Evolutionary conservation across 2,329 filamentous ascomycete genomes (phyloP).

Genomic region (Fusarium lateritium): DNA sequence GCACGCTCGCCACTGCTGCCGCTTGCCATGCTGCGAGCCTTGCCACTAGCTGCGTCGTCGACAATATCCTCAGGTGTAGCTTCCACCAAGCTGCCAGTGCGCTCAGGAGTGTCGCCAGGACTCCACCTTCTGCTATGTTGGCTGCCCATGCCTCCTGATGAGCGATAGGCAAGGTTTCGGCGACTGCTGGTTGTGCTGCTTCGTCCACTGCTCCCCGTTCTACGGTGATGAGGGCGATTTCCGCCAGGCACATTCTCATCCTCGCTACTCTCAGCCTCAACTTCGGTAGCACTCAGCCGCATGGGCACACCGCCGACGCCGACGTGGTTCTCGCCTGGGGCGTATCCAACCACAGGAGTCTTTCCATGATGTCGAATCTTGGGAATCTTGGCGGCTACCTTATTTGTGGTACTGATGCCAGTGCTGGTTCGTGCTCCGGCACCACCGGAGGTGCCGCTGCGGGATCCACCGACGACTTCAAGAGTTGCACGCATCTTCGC

Average conservation of each 20-base stretch:
- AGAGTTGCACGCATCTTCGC: conserved; percentile 89
- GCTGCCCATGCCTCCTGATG: conserved; percentile 63
- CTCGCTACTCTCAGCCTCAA: conserved; percentile 88
- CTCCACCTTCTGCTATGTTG: conserved; percentile 64
- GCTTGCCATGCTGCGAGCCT: conserved; percentile 66
- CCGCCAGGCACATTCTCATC: conserved; percentile 72
- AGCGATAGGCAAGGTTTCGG: conserved; percentile 64
- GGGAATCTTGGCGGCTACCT: conserved; percentile 87
- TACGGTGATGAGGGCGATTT: conserved; percentile 73
- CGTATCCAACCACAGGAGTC: conserved; percentile 83
- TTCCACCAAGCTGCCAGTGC: conserved; percentile 66
- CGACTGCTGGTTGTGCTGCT: conserved; percentile 74
- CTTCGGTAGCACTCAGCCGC: conserved; percentile 93
- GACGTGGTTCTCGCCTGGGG: conserved; percentile 81
- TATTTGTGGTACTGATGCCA: conserved; percentile 71
- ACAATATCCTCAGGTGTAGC: conserved; percentile 54
- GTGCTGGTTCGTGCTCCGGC: conserved; percentile 70
- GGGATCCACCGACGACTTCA: conserved; percentile 79
- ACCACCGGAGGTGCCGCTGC: conserved; percentile 55
- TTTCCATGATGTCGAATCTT: conserved; percentile 94
- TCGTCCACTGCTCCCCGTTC: conserved; percentile 82
- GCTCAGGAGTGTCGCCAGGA: conserved; percentile 70
- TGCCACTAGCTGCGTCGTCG: conserved; percentile 63
- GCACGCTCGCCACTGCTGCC: conserved; percentile 72
- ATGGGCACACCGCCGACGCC: conserved; percentile 87